phyloP scores from a whole-genome alignment of 2,329 filamentous ascomycete genomes.

The Microdochium bolleyi region DNA sequence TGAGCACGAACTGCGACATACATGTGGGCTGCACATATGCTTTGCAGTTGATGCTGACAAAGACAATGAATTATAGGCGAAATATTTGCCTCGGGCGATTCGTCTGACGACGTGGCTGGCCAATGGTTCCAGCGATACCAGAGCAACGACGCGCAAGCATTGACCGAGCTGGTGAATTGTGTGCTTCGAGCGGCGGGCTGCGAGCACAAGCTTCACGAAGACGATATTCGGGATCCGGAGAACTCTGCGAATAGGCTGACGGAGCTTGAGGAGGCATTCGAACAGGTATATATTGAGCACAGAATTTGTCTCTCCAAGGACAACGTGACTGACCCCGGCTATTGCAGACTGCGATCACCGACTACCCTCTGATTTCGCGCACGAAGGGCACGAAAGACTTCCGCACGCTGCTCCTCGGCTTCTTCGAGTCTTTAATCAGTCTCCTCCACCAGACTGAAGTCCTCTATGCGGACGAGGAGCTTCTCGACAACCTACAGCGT shows the following conservation, averaged over 20 bases:
- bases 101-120: conserved; percentile 47
- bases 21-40: not conserved
- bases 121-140: conserved; percentile 54
- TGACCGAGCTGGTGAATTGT: conserved; percentile 59
- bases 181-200: conserved; percentile 70
- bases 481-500: conserved; percentile 82
- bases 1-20: conserved; percentile 21
- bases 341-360: conserved; percentile 61
- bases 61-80: conserved; percentile 35
- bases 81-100: conserved; percentile 52
- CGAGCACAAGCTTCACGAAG: conserved; percentile 65
- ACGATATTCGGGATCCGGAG: conserved; percentile 86
- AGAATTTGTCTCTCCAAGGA: not conserved
- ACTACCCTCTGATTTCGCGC: conserved; percentile 86
- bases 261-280: conserved; percentile 84
- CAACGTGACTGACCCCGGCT: conserved; percentile 17
- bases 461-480: conserved; percentile 66
- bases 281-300: conserved; percentile 53
- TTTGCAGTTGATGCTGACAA: conserved; percentile 7
- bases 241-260: conserved; percentile 70
- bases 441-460: conserved; percentile 75
- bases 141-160: conserved; percentile 41
- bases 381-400: conserved; percentile 71
- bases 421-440: conserved; percentile 70
- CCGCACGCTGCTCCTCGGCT: conserved; percentile 66